Conservation (phyloP, 225 moss, liverwort and hornwort species). For the Bryoerythrophyllum caledonicum region DNA sequence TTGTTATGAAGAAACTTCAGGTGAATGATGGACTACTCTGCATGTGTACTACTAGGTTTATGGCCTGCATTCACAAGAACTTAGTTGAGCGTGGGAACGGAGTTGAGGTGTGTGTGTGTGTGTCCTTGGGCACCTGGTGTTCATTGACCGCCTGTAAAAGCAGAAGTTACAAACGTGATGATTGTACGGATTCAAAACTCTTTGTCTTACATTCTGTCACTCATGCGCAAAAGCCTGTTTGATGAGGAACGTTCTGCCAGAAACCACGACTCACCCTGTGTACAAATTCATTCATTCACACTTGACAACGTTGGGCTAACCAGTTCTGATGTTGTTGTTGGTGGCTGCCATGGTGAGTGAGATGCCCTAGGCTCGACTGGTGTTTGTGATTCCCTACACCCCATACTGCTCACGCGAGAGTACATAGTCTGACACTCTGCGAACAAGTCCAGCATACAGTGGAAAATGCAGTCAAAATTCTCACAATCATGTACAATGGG, state of each 20-base stretch:
- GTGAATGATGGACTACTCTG: neutral
- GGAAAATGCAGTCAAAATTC: neutral
- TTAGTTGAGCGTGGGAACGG: neutral
- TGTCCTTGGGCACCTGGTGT: too few species aligned
- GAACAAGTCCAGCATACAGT: neutral
- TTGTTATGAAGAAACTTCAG: neutral
- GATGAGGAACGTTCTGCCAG: conserved; percentile 1
- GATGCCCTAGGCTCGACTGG: neutral
- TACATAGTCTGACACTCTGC: neutral
- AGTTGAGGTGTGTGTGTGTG: neutral
- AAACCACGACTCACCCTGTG: neutral
- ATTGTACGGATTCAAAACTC: neutral
- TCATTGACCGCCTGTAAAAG: neutral
- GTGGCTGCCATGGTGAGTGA: neutral
- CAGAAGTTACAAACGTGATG: neutral
- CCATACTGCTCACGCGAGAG: neutral
- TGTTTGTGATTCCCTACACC: neutral
- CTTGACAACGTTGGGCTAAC: neutral
- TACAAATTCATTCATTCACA: neutral
- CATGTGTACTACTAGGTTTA: neutral
- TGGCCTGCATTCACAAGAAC: neutral
- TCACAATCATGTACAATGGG: neutral
- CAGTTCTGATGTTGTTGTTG: too few species aligned
- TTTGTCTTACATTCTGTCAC: conserved; percentile 17
- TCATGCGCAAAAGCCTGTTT: conserved; percentile 19